Percentiles rank a stretch among this genome's conserved stretches.
Conservation (phyloP, 306 rosid species). For the Carpinus fangiana region DNA sequence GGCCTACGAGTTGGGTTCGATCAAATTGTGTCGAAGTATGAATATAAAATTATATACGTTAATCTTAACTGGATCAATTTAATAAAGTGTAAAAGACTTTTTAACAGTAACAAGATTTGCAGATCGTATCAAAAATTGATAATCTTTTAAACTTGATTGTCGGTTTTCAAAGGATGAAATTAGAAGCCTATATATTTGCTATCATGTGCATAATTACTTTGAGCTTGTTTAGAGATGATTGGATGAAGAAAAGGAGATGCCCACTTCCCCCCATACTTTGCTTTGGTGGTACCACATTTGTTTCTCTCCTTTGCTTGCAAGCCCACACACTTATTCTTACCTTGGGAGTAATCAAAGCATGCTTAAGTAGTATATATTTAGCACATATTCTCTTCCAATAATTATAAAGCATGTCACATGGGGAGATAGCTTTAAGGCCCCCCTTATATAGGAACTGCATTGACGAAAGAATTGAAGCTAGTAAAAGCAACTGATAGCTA, state of each 20-base stretch:
- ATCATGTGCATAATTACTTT: slow-evolving; percentile 19
- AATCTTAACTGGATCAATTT: too few species aligned
- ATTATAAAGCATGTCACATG: slow-evolving; percentile 39
- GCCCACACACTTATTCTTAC: background rate
- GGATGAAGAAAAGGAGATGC: slow-evolving; percentile 55
- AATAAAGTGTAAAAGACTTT: too few species aligned
- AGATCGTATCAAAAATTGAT: too few species aligned
- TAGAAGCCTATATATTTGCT: slow-evolving; percentile 19
- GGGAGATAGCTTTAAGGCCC: slow-evolving; percentile 19
- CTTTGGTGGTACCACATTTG: slow-evolving; percentile 19
- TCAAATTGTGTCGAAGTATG: background rate
- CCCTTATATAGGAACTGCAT: slow-evolving; percentile 17
- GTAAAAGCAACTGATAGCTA: background rate
- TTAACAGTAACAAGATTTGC: too few species aligned
- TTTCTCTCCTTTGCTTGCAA: background rate
- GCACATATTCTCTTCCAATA: slow-evolving; percentile 23
- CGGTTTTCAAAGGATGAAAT: slow-evolving; percentile 9
- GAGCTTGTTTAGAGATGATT: slow-evolving; percentile 36
- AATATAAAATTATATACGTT: too few species aligned
- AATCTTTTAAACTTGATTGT: too few species aligned
- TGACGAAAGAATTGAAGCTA: slow-evolving; percentile 15
- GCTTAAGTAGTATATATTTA: slow-evolving; percentile 23
- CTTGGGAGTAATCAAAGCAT: slow-evolving; percentile 11
- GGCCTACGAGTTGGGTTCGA: background rate
- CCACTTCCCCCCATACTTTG: slow-evolving; percentile 47